Evolutionary conservation across 2,329 filamentous ascomycete genomes (phyloP).

Genomic region (Metarhizium album): DNA sequence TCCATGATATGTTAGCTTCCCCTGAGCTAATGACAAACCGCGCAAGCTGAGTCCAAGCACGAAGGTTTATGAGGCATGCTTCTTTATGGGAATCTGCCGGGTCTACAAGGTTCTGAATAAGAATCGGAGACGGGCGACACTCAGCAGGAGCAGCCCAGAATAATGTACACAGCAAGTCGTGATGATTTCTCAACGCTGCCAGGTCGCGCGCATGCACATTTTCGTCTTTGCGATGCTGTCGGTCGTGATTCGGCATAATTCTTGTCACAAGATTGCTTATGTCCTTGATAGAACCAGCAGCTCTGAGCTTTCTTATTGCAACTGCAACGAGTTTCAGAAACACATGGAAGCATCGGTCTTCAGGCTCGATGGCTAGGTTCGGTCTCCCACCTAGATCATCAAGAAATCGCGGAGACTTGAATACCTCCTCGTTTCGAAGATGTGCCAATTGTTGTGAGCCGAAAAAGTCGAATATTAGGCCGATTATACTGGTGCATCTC

Average conservation of each 20-base stretch:
- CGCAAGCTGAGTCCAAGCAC: conserved; percentile 52
- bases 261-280: conserved; percentile 51
- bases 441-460: conserved; percentile 50
- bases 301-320: conserved; percentile 40
- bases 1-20: conserved; percentile 37
- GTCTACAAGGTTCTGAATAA: conserved; percentile 48
- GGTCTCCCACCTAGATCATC: conserved; percentile 39
- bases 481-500: conserved; percentile 44
- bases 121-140: conserved; percentile 39
- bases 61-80: conserved; percentile 52
- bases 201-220: conserved; percentile 49
- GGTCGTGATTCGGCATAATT: conserved; percentile 54
- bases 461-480: conserved; percentile 58
- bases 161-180: conserved; percentile 55
- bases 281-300: conserved; percentile 40
- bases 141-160: conserved; percentile 52
- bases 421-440: conserved; percentile 53
- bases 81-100: conserved; percentile 54
- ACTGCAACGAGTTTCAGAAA: conserved; percentile 54
- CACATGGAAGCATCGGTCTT: conserved; percentile 56
- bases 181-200: conserved; percentile 55
- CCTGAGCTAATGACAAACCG: conserved; percentile 43
- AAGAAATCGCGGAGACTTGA: conserved; percentile 49
- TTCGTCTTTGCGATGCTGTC: conserved; percentile 54
- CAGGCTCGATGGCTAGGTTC: conserved; percentile 37